Percentiles rank a stretch among this genome's conserved stretches.
phyloP scores from a whole-genome alignment of 306 rosid genomes.

The Macrotyloma uniflorum region DNA sequence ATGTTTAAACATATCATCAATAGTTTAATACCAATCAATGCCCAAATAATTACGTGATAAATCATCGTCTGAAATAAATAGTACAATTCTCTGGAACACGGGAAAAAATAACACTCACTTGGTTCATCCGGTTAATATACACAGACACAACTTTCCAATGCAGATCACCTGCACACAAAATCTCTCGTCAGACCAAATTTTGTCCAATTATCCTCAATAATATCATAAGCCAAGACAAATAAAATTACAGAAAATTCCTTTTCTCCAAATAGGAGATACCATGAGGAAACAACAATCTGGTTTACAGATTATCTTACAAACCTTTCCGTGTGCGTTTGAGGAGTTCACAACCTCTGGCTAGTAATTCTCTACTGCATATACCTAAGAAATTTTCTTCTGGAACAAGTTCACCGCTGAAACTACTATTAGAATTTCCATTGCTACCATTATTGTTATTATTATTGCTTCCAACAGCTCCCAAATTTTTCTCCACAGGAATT shows the following conservation, averaged over 20 bases:
- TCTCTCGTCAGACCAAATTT: not conserved
- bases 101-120: constrained; percentile 50
- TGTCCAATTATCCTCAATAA: not conserved
- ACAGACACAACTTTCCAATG: constrained; percentile 96
- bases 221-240: not conserved
- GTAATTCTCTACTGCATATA: constrained; percentile 67
- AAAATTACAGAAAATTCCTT: not conserved
- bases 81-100: not conserved
- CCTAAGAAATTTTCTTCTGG: constrained; percentile 78
- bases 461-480: constrained; percentile 6
- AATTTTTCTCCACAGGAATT: constrained; percentile 76
- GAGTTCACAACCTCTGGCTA: constrained; percentile 81
- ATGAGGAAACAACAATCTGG: not conserved
- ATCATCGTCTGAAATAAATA: constrained; percentile 3
- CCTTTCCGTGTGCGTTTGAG: constrained; percentile 96
- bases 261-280: not conserved
- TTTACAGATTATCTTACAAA: constrained; percentile 1
- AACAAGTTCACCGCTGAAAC: constrained; percentile 70
- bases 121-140: constrained; percentile 72
- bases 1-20: constrained; percentile 48
- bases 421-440: constrained; percentile 55
- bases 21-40: constrained; percentile 40
- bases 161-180: constrained; percentile 80
- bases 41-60: constrained; percentile 51
- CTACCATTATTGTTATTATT: constrained; percentile 12